Evolutionary conservation across 345 rosid species (phyloP).

Genomic region (Carallia brachiata): DNA sequence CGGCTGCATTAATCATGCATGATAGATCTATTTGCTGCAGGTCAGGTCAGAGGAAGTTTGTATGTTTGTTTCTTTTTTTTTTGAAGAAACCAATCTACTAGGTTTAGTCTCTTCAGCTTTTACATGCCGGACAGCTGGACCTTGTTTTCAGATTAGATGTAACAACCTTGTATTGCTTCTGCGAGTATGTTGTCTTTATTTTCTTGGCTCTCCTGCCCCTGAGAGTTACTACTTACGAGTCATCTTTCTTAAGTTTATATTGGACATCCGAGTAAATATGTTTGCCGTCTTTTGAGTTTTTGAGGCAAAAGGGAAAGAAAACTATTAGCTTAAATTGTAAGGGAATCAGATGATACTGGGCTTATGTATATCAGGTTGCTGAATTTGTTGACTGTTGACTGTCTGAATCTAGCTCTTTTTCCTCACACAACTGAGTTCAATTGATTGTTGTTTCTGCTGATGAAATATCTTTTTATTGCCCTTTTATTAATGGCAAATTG

Average conservation of each 20-base stretch:
- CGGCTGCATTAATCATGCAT: conserved; percentile 11
- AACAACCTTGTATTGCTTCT: conserved; percentile 6
- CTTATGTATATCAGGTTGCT: too few relatives aligned
- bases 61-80: not conserved
- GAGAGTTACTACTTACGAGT: not conserved
- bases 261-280: not conserved
- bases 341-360: too few relatives aligned
- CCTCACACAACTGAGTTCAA: too few relatives aligned
- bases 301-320: too few relatives aligned
- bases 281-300: not conserved
- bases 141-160: conserved; percentile 12
- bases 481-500: too few relatives aligned
- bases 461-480: too few relatives aligned
- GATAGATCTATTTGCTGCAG: conserved; percentile 12
- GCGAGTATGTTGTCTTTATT: not conserved
- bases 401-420: too few relatives aligned
- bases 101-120: not conserved
- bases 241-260: not conserved
- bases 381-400: too few relatives aligned
- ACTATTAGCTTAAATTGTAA: too few relatives aligned
- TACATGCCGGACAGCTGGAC: conserved; percentile 3
- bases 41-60: conserved; percentile 9
- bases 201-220: not conserved
- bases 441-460: too few relatives aligned
- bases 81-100: not conserved